Base-by-base conservation (phyloP, 306 rosid genomes). In the Phaseolus lunatus region DNA sequence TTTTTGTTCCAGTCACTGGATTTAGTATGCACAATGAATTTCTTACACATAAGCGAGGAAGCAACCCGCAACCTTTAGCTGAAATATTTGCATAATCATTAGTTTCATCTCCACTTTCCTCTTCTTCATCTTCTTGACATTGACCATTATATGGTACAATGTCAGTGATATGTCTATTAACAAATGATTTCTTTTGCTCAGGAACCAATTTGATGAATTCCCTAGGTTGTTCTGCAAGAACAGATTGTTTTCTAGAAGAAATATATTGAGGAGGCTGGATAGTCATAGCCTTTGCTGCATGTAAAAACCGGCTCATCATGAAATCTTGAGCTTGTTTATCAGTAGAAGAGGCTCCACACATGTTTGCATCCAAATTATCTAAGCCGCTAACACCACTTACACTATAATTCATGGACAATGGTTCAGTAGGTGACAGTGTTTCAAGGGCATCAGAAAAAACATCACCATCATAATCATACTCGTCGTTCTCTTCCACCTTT, bases 271-370 rank as follows among this genome's bases (percentile, higher is more conserved):
- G 80, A 65, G 96, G 81, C 78, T 92, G 88, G 41, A 92, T 65
- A 44, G 96, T 84, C 97, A 92, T 91, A 64, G 99, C 99, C 86
- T 86, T 92, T 52, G 97, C 97, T 48, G 97, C 99, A 27, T 91
- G 89, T 67, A 95, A 85, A 86, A 92, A 95, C 10, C 97, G 89
- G 68, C 72, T 88, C 99, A 95, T 89, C 97, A 95, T 92, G 88
- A 92, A 90, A 16, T 91, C 96, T 26, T 81, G 89, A 77, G 92
- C 84, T 84, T 91, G 86, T 64, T 87, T 86, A 83, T 95, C 97
- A 0, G 76, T 78, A 44, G 86, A 83, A 74, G 86, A 89, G 50
- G 85, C 62, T 73, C 86, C 83, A 12, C 81, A 80, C 24, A 84
- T 90, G 74, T 81, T 84, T 27, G 24, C 75, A 77, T 81, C 80